Conservation (phyloP, 2,329 filamentous ascomycete species). For the Neurospora sp. region DNA sequence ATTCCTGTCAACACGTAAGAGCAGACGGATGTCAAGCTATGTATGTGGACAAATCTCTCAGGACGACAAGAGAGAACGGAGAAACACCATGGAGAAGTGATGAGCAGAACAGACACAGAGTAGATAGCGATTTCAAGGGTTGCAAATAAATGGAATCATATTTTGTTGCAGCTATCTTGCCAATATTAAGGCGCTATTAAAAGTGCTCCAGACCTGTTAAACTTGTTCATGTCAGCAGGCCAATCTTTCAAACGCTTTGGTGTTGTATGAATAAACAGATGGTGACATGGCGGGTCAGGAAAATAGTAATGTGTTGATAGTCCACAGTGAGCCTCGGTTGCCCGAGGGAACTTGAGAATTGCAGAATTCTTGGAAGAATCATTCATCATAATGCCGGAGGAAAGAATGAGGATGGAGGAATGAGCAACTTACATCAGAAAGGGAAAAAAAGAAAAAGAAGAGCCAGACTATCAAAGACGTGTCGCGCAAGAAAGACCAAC, state of each 20-base stretch:
- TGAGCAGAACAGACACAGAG: neutral
- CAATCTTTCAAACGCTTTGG: neutral
- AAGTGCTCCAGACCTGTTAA: neutral
- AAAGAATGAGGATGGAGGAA: conserved; percentile 17
- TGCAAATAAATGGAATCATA: neutral
- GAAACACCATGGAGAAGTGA: neutral
- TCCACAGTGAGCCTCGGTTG: conserved; percentile 13
- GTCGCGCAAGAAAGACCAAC: neutral
- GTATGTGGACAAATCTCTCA: neutral
- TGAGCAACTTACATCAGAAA: conserved; percentile 20
- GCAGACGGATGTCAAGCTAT: neutral
- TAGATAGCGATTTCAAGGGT: neutral
- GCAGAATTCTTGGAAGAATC: conserved; percentile 34
- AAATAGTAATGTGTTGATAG: conserved; percentile 12
- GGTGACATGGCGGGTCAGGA: conserved; percentile 5
- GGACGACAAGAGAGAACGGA: neutral
- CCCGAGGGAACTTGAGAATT: conserved; percentile 30
- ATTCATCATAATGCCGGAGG: conserved; percentile 19
- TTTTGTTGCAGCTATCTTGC: neutral
- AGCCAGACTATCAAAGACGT: neutral
- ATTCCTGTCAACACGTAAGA: conserved; percentile 8
- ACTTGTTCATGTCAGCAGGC: neutral
- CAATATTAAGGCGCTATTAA: neutral
- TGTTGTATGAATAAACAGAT: neutral
- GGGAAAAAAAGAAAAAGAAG: neutral